phyloP scores from a whole-genome alignment of 495 filamentous ascomycete species.

The Hypomontagnella submonticulosa region DNA sequence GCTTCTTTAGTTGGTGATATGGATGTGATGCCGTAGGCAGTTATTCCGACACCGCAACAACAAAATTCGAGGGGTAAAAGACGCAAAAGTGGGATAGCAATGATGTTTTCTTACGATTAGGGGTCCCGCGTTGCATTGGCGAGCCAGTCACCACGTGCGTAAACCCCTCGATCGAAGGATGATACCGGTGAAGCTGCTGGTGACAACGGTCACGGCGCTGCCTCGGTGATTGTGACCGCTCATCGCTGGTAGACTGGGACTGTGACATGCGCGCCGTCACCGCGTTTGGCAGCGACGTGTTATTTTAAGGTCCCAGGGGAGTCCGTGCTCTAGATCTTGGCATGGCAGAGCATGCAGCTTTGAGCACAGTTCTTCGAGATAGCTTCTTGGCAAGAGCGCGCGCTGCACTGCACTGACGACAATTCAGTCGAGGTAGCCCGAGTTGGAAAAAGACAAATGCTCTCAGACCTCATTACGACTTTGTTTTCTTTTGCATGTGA shows the following conservation, averaged over 20 bases:
- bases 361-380: slow-evolving; percentile 27
- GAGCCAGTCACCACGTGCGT: slow-evolving; percentile 14
- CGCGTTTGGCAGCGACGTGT: slow-evolving; percentile 35
- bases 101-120: slow-evolving; percentile 2
- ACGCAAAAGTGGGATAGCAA: slow-evolving; percentile 2
- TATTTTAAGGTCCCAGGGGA: slow-evolving; percentile 30
- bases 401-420: slow-evolving; percentile 18
- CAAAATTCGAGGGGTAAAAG: slow-evolving; percentile 15
- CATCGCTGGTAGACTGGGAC: slow-evolving; percentile 24
- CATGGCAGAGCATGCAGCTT: slow-evolving; percentile 35
- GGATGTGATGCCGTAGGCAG: slow-evolving; percentile 1
- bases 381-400: slow-evolving; percentile 33
- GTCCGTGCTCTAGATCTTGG: slow-evolving; percentile 32
- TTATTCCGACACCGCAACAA: slow-evolving; percentile 15
- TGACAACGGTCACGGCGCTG: slow-evolving; percentile 34
- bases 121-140: slow-evolving; percentile 2
- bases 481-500: slow-evolving; percentile 5
- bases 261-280: slow-evolving; percentile 33
- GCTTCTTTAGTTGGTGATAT: slow-evolving; percentile 2
- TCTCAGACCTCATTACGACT: slow-evolving; percentile 37
- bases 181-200: slow-evolving; percentile 26
- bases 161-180: slow-evolving; percentile 25
- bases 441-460: slow-evolving; percentile 16
- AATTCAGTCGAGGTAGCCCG: slow-evolving; percentile 1
- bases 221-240: slow-evolving; percentile 35